These are phyloP conservation scores for Plantago elongata DNA, from an alignment of 257 asterid species.

Conservation along the genomic window DNA sequence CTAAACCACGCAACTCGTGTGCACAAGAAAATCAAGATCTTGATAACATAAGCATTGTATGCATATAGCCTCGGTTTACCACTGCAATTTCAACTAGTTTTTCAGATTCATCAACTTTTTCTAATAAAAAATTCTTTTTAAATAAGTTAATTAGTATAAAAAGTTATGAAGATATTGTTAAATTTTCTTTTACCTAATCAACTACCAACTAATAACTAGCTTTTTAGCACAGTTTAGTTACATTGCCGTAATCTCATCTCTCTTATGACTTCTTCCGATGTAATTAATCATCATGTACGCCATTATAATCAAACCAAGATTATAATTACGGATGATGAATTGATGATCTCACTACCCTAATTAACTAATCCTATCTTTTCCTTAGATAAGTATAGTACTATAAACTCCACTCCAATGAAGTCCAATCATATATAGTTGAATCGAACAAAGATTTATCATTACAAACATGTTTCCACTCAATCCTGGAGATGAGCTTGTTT, in stretches of 20 bases:
- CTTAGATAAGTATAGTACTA: background rate
- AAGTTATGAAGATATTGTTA: too few species aligned
- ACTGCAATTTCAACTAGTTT: too few species aligned
- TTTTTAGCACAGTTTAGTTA: too few species aligned
- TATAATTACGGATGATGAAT: background rate
- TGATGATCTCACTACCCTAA: constrained; percentile 9
- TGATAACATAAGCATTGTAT: background rate
- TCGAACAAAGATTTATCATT: background rate
- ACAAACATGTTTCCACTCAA: constrained; percentile 3
- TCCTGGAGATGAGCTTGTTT: background rate
- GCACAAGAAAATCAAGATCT: background rate
- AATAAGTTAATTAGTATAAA: too few species aligned
- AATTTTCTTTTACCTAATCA: too few species aligned
- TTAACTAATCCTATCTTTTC: constrained; percentile 3
- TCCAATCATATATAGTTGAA: background rate
- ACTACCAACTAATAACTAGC: too few species aligned
- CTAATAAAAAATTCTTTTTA: too few species aligned
- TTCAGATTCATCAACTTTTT: too few species aligned
- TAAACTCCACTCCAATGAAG: background rate
- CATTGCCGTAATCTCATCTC: too few species aligned
- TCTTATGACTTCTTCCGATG: background rate
- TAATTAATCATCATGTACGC: background rate
- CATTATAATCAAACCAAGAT: background rate
- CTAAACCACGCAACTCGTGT: constrained; percentile 3
- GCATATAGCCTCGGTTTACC: too few species aligned